Evolutionary conservation across 768 basidiomycete genomes (phyloP).

Genomic region (Crepidotus variabilis): DNA sequence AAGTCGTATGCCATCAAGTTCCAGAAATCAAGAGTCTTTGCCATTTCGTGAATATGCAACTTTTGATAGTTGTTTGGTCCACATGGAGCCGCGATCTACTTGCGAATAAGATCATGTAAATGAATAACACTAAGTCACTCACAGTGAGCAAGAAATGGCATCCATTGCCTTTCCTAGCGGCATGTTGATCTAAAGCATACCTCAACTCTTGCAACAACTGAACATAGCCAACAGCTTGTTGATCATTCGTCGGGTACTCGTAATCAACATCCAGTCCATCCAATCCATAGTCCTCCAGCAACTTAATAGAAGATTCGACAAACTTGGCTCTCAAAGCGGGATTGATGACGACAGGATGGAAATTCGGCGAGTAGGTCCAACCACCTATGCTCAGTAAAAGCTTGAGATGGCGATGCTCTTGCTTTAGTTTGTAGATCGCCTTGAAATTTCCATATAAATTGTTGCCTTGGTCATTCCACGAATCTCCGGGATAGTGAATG

Average conservation of each 20-base stretch:
- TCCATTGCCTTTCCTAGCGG: conserved; percentile 47
- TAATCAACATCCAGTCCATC: conserved; percentile 93
- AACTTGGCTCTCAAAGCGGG: conserved; percentile 66
- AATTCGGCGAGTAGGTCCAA: conserved; percentile 88
- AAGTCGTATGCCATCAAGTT: conserved; percentile 96
- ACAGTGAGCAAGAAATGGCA: conserved; percentile 76
- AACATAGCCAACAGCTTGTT: conserved; percentile 80
- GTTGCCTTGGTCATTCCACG: conserved; percentile 87
- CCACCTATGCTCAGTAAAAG: conserved; percentile 89
- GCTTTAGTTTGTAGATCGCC: conserved; percentile 88
- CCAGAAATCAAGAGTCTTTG: conserved; percentile 89
- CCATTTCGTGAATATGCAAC: conserved; percentile 80
- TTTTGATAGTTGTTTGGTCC: conserved; percentile 84
- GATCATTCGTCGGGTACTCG: conserved; percentile 81
- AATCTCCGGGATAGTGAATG: conserved; percentile 93
- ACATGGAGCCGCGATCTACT: conserved; percentile 88
- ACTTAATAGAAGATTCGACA: conserved; percentile 70
- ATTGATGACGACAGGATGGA: conserved; percentile 77
- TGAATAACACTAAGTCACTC: conserved; percentile 19
- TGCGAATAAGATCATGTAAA: conserved; percentile 3
- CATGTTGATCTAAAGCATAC: conserved; percentile 70
- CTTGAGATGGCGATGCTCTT: conserved; percentile 76
- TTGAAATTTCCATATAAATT: conserved; percentile 97
- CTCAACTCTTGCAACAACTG: conserved; percentile 77
- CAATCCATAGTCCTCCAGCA: conserved; percentile 89